Conservation (phyloP, 331 rosid species). For the Rhamnella rubrinervis region DNA sequence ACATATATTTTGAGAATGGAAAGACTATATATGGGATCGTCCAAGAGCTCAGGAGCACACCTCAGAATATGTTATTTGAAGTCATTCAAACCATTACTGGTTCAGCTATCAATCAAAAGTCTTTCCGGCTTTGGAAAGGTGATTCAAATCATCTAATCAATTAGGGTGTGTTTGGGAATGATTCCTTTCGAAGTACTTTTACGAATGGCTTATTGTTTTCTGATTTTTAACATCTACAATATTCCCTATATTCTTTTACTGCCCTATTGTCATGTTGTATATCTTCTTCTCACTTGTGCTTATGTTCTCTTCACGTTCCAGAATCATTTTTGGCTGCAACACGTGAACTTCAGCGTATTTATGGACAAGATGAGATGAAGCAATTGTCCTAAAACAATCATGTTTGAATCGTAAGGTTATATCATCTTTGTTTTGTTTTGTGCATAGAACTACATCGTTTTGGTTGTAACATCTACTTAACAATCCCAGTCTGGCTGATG, state of each 20-base stretch:
- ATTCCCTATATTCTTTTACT: conserved; percentile 6
- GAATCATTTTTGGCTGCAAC: conserved; percentile 71
- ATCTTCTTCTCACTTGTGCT: conserved; percentile 21
- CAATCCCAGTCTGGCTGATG: no score
- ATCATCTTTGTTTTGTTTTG: conserved; percentile 38
- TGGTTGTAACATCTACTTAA: not conserved
- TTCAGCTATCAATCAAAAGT: conserved; percentile 67
- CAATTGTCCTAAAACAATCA: conserved; percentile 34
- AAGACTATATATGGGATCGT: conserved; percentile 76
- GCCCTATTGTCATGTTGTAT: not conserved
- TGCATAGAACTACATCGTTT: conserved; percentile 32
- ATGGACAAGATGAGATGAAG: conserved; percentile 52
- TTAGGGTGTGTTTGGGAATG: not conserved
- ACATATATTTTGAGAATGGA: conserved; percentile 79
- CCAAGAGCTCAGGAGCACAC: conserved; percentile 78
- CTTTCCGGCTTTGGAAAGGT: conserved; percentile 79
- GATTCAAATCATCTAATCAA: conserved; percentile 9
- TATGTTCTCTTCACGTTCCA: conserved; percentile 25
- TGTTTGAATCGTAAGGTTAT: conserved; percentile 25
- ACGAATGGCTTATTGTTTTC: no score
- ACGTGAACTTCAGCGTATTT: conserved; percentile 63
- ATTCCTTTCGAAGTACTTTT: no score
- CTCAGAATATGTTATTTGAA: conserved; percentile 62
- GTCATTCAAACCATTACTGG: conserved; percentile 71
- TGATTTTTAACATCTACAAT: not conserved